Evolutionary conservation across 2,329 filamentous ascomycete genomes (phyloP), one percentile per base, ranked within the genome.

Genomic region (Cercospora citrullina): DNA sequence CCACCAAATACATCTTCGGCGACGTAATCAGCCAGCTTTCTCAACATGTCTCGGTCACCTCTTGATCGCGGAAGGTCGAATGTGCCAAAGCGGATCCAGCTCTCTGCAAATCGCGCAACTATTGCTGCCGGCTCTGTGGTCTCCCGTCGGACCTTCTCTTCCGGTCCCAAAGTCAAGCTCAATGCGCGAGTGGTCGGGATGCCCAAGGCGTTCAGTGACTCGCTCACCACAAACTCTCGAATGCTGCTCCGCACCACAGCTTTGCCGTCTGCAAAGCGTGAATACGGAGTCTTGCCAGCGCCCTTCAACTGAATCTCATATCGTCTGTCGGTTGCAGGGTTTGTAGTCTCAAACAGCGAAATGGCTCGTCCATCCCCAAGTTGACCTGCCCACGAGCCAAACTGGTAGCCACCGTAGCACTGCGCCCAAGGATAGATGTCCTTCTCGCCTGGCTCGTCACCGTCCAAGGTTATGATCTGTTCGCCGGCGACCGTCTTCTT

Each of bases 401-500:
- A 80, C 60, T 81, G 80, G 74, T 85, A 83, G 66, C 94, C 94
- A 66, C 95, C 95, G 79, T 99, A 99, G 81, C 95, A 98, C 81
- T 99, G 95, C 33, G 95, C 94, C 95, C 95, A 99, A 0, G 95
- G 94, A 78, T 99, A 99, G 53, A 95, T 89, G 21, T 91, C 90
- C 67, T 88, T 82, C 68, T 89, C 86, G 69, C 90, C 86, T 86
- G 75, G 73, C 23, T 77, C 75, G 31, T 78, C 73, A 5, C 88
- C 85, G 67, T 90, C 87, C 87, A 91, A 91, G 60, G 93, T 94
- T 65, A 91, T 87, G 14, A 97, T 86, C 76, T 88, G 89, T 77
- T 95, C 96, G 2, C 95, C 95, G 0, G 91, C 88, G 6, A 96
- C 91, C 0, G 93, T 84, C 68, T 91, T 85, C 69, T 87, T 86